These are phyloP conservation scores for Acer yangbiense DNA, from an alignment of 345 rosid species.

Conservation along the genomic window DNA sequence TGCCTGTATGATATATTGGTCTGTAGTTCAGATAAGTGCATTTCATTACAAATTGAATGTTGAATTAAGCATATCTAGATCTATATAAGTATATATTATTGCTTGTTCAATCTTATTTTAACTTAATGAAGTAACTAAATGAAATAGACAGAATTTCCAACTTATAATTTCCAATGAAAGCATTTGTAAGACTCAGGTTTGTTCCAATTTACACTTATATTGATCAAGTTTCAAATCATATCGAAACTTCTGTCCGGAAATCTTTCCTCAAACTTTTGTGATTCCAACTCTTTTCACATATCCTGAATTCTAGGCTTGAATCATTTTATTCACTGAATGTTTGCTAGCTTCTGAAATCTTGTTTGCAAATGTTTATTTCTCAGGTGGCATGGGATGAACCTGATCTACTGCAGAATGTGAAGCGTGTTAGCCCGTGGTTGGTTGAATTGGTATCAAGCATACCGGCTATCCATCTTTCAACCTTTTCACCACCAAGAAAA, in stretches of 20 bases:
- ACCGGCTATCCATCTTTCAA: slow-evolving; percentile 67
- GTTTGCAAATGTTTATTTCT: slow-evolving; percentile 18
- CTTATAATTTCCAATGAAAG: no score
- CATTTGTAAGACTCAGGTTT: no score
- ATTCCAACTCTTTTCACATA: no score
- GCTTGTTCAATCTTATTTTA: neutral
- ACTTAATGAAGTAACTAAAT: neutral
- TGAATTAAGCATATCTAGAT: neutral
- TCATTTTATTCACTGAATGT: neutral
- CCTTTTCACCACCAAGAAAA: slow-evolving; percentile 89
- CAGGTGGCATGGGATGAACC: slow-evolving; percentile 99
- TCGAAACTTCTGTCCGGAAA: neutral
- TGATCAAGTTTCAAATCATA: neutral
- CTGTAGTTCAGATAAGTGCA: neutral
- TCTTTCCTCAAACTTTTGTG: neutral
- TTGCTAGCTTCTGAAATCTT: neutral
- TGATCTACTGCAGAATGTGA: slow-evolving; percentile 91
- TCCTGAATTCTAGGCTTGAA: slow-evolving; percentile 7
- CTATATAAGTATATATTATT: neutral
- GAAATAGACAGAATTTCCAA: neutral
- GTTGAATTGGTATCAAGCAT: slow-evolving; percentile 83
- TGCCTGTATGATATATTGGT: neutral
- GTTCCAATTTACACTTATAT: neutral
- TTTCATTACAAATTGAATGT: neutral
- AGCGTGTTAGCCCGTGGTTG: slow-evolving; percentile 93